Evolutionary conservation across 352 stramenopile genomes (phyloP).

Genomic region (Lagenidium giganteum): DNA sequence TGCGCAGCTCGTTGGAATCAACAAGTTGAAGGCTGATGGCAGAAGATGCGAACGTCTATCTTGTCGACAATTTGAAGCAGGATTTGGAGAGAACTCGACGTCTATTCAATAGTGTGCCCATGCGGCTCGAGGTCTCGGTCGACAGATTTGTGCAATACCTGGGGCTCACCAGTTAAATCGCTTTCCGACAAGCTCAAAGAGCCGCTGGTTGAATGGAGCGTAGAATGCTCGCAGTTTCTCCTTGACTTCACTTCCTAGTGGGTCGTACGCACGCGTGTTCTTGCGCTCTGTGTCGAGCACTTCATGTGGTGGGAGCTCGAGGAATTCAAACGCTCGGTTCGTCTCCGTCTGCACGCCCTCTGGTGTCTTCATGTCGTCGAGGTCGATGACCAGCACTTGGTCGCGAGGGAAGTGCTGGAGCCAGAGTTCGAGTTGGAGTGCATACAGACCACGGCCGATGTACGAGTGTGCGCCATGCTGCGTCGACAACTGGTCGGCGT

Average conservation of each 20-base stretch:
- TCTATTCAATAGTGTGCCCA: too few species aligned
- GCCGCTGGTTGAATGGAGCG: constrained; percentile 37
- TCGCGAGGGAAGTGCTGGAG: constrained; percentile 80
- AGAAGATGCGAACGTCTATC: too few species aligned
- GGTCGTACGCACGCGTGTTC: constrained; percentile 41
- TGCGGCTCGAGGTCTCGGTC: too few species aligned
- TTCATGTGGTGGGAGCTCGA: constrained; percentile 23
- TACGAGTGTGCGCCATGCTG: constrained; percentile 76
- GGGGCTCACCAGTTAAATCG: constrained; percentile 23
- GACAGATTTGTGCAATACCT: too few species aligned
- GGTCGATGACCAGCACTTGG: constrained; percentile 81
- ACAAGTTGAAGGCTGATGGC: too few species aligned
- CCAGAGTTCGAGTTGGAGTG: constrained; percentile 89
- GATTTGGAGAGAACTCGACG: too few species aligned
- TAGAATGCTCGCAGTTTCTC: constrained; percentile 39
- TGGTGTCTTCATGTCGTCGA: constrained; percentile 81
- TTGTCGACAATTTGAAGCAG: too few species aligned
- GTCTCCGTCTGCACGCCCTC: constrained; percentile 27
- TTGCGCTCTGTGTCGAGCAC: constrained; percentile 37
- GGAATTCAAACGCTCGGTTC: constrained; percentile 42
- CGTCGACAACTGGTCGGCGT: constrained; percentile 35
- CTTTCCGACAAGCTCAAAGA: constrained; percentile 25
- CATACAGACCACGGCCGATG: constrained; percentile 88
- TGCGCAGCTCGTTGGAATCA: too few species aligned
- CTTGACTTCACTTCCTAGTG: constrained; percentile 16